phyloP scores from a whole-genome alignment of 2,329 filamentous ascomycete species.

The Dactylellina haptotyla region DNA sequence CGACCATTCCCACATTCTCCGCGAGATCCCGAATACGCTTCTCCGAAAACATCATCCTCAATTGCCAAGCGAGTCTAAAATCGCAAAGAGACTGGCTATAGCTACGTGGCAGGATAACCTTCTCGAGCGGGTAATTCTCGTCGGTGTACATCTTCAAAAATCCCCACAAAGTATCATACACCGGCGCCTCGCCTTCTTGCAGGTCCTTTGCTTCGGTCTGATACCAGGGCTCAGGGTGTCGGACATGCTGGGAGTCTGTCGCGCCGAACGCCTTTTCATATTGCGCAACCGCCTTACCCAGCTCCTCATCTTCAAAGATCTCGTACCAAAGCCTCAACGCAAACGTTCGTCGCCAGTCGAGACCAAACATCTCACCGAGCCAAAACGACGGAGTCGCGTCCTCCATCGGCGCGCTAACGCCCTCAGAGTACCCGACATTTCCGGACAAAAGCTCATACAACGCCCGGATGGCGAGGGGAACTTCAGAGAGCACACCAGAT shows the following conservation, averaged over 20 bases:
- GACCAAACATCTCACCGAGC: constrained; percentile 81
- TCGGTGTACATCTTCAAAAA: constrained; percentile 81
- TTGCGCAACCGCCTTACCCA: constrained; percentile 76
- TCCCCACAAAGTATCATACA: constrained; percentile 82
- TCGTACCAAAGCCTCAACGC: constrained; percentile 91
- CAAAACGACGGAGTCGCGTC: constrained; percentile 82
- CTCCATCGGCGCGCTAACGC: constrained; percentile 78
- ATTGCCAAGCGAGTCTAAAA: constrained; percentile 72
- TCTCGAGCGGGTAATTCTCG: constrained; percentile 63
- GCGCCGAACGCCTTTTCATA: constrained; percentile 82
- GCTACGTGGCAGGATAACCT: constrained; percentile 57
- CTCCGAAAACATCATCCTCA: constrained; percentile 62
- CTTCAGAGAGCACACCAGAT: constrained; percentile 84
- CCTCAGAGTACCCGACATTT: constrained; percentile 84
- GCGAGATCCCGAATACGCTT: constrained; percentile 55
- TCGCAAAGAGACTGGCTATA: constrained; percentile 42
- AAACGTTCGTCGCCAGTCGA: constrained; percentile 95
- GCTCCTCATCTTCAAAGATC: constrained; percentile 72
- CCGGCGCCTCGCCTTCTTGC: constrained; percentile 71
- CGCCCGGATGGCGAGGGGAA: constrained; percentile 82
- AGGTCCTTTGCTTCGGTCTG: constrained; percentile 67
- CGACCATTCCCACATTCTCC: constrained; percentile 60
- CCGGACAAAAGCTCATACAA: constrained; percentile 90
- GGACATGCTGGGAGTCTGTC: constrained; percentile 60
- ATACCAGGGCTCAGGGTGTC: constrained; percentile 78